Evolutionary conservation across 495 filamentous ascomycete genomes (phyloP), one percentile per base, ranked within the genome.

Genomic region (Saxophila tyrrhenica): DNA sequence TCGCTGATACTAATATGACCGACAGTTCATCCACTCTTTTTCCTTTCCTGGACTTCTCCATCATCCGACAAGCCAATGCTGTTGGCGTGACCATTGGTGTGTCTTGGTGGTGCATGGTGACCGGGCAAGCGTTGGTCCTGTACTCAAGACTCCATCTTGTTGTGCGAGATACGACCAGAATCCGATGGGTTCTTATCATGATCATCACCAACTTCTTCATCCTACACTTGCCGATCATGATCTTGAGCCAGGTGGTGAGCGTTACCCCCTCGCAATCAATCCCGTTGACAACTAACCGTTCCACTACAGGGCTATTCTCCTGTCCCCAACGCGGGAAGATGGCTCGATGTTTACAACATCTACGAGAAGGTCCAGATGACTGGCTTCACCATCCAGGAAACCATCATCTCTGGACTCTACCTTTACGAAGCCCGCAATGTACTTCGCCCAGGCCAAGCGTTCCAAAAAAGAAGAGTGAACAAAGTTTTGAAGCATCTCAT

Each of bases 51-150:
- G 19, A 44, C 41, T 23, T 47, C 51, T n/a, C 17, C 7, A 44
- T 44, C 7, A 44, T 44, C 41, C 15, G 41, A n/a, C 7, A 44
- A 9, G 21, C 39, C 16, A 21, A 48, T 52, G n/a, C 21, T 29
- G 25, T 45, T 10, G 1, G n/a, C 52, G 24, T 38, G 5, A 46
- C 50, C 53, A 52, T 54, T 25, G 49, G 49, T 1, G 44, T 52
- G 21, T 56, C 58, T 21, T 64, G 62, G 62, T 20, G 17, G 35
- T 50, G 55, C 24, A 59, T 64, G 55, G 59, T 64, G 25, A 62
- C 62, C 21, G 62, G 62, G 1, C 62, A 64, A 49, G 59, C 62
- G 13, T 50, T 64, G 3, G 62, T 64, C 11, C 52, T 64, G 1
- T 64, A 64, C 47, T 50, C 39, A 29, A 54, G 62, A 39, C 50